Evolutionary conservation across 495 filamentous ascomycete species (phyloP).

Genomic region (Penicillium verhagenii): DNA sequence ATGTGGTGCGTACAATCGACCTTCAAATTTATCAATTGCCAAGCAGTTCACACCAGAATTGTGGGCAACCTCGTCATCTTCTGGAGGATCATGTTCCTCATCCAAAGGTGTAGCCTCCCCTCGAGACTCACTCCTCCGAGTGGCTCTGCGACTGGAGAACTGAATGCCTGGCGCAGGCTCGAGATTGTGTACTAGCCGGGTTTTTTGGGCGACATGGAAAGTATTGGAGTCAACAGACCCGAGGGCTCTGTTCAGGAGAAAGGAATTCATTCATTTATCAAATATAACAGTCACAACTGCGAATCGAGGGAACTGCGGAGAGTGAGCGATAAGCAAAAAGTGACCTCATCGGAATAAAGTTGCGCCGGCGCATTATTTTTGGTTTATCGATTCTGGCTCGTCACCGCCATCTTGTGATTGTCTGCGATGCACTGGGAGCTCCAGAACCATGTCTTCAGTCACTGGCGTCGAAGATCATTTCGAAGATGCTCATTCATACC

Average conservation of each 20-base stretch:
- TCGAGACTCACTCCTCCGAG: constrained; percentile 9
- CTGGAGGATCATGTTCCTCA: constrained; percentile 19
- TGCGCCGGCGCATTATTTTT: constrained; percentile 22
- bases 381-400: not conserved
- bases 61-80: constrained; percentile 58
- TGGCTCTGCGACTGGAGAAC: constrained; percentile 60
- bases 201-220: constrained; percentile 62
- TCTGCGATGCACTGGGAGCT: not conserved
- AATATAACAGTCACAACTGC: not conserved
- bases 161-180: constrained; percentile 60
- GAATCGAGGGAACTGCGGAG: not conserved
- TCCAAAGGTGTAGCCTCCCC: constrained; percentile 11
- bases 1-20: constrained; percentile 67
- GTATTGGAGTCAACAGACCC: constrained; percentile 60
- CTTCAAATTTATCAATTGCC: constrained; percentile 73
- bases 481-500: not conserved
- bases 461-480: not conserved
- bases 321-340: constrained; percentile 1
- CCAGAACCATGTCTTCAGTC: not conserved
- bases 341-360: constrained; percentile 29
- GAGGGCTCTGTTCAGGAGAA: constrained; percentile 68
- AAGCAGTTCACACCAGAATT: constrained; percentile 73
- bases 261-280: constrained; percentile 74
- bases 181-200: constrained; percentile 58
- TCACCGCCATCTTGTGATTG: not conserved